A percentile compares a stretch with the other conserved stretches of the same genome.
phyloP scores from a whole-genome alignment of 805 yeast genomes.

The Wickerhamomyces hampshirensis region DNA sequence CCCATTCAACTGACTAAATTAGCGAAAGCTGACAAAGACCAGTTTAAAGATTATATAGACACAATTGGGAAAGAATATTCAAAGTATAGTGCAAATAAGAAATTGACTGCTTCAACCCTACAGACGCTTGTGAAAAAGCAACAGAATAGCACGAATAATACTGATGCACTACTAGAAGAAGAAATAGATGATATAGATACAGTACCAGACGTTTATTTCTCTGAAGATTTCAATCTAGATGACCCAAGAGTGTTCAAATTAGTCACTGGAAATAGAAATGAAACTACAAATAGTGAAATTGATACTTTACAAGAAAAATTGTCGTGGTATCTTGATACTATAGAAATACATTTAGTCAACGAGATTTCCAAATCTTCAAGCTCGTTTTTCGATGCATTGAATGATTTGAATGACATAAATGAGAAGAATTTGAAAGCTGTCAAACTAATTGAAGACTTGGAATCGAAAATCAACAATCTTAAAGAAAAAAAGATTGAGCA shows the following conservation, averaged over 20 bases:
- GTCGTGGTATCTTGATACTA: slow-evolving; percentile 77
- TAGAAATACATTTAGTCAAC: slow-evolving; percentile 73
- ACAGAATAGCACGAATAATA: slow-evolving; percentile 7
- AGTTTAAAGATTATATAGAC: slow-evolving; percentile 39
- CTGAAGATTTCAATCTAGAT: slow-evolving; percentile 70
- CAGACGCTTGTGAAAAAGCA: slow-evolving; percentile 15
- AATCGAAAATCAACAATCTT: slow-evolving; percentile 37
- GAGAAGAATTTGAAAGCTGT: slow-evolving; percentile 49
- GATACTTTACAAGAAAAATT: slow-evolving; percentile 70
- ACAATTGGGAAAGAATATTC: slow-evolving; percentile 41
- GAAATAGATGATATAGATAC: slow-evolving; percentile 27
- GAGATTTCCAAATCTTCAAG: slow-evolving; percentile 84
- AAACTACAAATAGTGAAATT: slow-evolving; percentile 42
- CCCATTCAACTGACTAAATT: slow-evolving; percentile 62
- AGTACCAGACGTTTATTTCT: slow-evolving; percentile 70
- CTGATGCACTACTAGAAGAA: slow-evolving; percentile 16
- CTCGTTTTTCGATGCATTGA: slow-evolving; percentile 79
- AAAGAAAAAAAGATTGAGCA: slow-evolving; percentile 45
- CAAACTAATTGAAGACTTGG: slow-evolving; percentile 40
- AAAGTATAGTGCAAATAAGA: slow-evolving; percentile 37
- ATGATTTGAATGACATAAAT: slow-evolving; percentile 66
- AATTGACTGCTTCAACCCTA: slow-evolving; percentile 33
- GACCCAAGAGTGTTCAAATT: slow-evolving; percentile 79
- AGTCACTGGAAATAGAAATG: slow-evolving; percentile 48
- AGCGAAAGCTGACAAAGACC: slow-evolving; percentile 37